Conservation (phyloP, 2,329 filamentous ascomycete genomes). For the Fusarium euwallaceae region DNA sequence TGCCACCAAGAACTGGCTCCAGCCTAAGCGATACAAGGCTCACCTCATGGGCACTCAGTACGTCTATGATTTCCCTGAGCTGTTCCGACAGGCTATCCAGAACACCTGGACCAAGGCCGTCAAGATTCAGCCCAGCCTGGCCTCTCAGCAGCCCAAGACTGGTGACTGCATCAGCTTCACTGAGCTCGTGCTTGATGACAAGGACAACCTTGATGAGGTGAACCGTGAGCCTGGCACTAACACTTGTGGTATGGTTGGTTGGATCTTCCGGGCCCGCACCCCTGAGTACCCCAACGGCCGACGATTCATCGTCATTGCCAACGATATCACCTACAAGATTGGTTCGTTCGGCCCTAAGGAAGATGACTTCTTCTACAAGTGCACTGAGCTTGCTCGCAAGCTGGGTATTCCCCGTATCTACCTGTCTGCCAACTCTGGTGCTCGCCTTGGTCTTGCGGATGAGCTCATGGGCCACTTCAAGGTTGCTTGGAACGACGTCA, state of each 20-base stretch:
- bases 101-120: slow-evolving; percentile 89
- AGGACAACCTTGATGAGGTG: slow-evolving; percentile 91
- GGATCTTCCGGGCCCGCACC: slow-evolving; percentile 94
- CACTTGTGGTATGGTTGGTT: slow-evolving; percentile 97
- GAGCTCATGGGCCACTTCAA: slow-evolving; percentile 98
- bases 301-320: slow-evolving; percentile 95
- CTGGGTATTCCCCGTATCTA: slow-evolving; percentile 97
- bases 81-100: slow-evolving; percentile 97
- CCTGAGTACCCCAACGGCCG: slow-evolving; percentile 95
- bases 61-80: slow-evolving; percentile 99
- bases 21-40: slow-evolving; percentile 99
- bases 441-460: slow-evolving; percentile 94
- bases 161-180: slow-evolving; percentile 95
- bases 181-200: slow-evolving; percentile 95
- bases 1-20: slow-evolving; percentile 97
- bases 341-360: slow-evolving; percentile 97
- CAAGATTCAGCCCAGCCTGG: slow-evolving; percentile 79
- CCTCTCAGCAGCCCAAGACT: slow-evolving; percentile 83
- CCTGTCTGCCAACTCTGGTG: slow-evolving; percentile 98
- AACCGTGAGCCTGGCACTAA: slow-evolving; percentile 96
- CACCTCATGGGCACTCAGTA: slow-evolving; percentile 99
- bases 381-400: slow-evolving; percentile 94
- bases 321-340: slow-evolving; percentile 99
- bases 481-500: slow-evolving; percentile 92
- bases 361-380: slow-evolving; percentile 99